Conservation (phyloP, 768 basidiomycete genomes). For the Rhodotorula graminis region DNA sequence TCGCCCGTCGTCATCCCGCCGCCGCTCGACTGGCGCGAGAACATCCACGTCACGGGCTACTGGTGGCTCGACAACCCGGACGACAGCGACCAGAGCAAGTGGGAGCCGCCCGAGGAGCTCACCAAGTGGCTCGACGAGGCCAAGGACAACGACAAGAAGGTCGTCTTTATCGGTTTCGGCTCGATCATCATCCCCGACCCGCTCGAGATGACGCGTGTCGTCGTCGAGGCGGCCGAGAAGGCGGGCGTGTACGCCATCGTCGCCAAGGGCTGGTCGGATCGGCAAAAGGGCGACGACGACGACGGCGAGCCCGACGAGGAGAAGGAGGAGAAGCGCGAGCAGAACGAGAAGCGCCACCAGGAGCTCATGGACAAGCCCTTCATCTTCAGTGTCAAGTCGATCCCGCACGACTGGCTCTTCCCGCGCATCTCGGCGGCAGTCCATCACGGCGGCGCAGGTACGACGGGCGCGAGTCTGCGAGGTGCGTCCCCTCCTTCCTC, state of each 20-base stretch:
- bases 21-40: slow-evolving; percentile 97
- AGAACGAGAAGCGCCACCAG: slow-evolving; percentile 55
- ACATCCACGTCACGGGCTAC: slow-evolving; percentile 94
- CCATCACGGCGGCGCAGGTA: slow-evolving; percentile 96
- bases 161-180: slow-evolving; percentile 96
- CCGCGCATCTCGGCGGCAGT: slow-evolving; percentile 89
- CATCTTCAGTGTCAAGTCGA: slow-evolving; percentile 74
- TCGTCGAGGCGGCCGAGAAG: slow-evolving; percentile 77
- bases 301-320: slow-evolving; percentile 51
- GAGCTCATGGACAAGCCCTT: slow-evolving; percentile 69
- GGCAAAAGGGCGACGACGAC: slow-evolving; percentile 55
- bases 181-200: slow-evolving; percentile 97
- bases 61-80: slow-evolving; percentile 96
- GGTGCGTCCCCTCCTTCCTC: slow-evolving; percentile 53
- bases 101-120: slow-evolving; percentile 76
- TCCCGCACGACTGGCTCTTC: slow-evolving; percentile 78
- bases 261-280: slow-evolving; percentile 97
- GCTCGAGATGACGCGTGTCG: slow-evolving; percentile 79
- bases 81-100: slow-evolving; percentile 67
- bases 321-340: slow-evolving; percentile 43
- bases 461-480: slow-evolving; percentile 80
- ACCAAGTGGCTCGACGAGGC: slow-evolving; percentile 77
- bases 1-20: slow-evolving; percentile 67
- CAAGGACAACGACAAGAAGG: slow-evolving; percentile 68
- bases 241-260: slow-evolving; percentile 88